Evolutionary conservation across 495 filamentous ascomycete genomes (phyloP).

Genomic region (Penicillium diatomitis): DNA sequence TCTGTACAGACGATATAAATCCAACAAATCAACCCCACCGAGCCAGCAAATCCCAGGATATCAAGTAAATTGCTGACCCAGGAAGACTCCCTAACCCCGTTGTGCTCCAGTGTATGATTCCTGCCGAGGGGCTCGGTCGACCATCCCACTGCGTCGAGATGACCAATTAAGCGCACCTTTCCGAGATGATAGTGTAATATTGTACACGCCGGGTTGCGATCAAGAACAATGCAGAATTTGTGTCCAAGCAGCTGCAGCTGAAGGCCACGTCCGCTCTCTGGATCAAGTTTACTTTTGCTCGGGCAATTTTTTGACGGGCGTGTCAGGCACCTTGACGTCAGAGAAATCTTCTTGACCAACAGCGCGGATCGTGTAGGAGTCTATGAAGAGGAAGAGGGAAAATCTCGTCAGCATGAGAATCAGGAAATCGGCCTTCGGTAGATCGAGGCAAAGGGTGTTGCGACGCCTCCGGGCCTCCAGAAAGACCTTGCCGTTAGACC

Average conservation of each 20-base stretch:
- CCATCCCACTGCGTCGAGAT: not conserved
- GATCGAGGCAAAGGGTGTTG: not conserved
- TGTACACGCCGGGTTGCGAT: conserved; percentile 8
- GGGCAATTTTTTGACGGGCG: conserved; percentile 37
- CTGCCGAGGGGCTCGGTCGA: not conserved
- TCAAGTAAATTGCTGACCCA: conserved; percentile 9
- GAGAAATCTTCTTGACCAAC: conserved; percentile 97
- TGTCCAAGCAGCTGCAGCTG: not conserved
- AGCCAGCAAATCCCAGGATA: conserved; percentile 6
- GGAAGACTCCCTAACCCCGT: conserved; percentile 23
- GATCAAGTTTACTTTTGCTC: conserved; percentile 2
- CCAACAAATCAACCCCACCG: conserved; percentile 10
- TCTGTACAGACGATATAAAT: conserved; percentile 14
- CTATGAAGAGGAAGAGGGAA: conserved; percentile 34
- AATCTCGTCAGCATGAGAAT: not conserved
- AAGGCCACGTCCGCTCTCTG: not conserved
- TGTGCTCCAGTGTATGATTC: conserved; percentile 15
- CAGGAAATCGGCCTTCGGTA: not conserved
- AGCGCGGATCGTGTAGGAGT: conserved; percentile 77
- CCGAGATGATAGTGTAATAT: conserved; percentile 7
- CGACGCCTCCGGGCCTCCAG: too few species aligned
- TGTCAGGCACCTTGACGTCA: conserved; percentile 79
- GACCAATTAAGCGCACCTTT: not conserved
- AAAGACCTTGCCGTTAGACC: too few species aligned
- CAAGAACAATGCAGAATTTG: not conserved